phyloP scores from a whole-genome alignment of 225 moss, liverwort and hornwort genomes.

The Pseudisothecium myosuroides region DNA sequence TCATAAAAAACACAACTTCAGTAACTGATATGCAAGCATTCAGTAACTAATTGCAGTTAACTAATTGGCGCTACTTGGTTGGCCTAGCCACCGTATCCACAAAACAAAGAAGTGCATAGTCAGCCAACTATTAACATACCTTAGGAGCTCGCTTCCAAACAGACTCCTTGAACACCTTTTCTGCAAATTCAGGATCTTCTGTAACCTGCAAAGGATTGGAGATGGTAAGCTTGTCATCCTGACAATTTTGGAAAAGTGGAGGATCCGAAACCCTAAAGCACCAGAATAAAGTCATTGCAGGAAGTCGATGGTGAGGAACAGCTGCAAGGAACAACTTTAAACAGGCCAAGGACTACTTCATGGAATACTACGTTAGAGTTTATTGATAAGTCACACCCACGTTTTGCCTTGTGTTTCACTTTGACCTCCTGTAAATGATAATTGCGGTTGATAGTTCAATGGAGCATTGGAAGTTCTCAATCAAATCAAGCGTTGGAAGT shows the following conservation, averaged over 20 bases:
- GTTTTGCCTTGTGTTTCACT: neutral
- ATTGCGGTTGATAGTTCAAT: neutral
- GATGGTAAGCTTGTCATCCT: neutral
- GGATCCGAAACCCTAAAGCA: neutral
- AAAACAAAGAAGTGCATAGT: neutral
- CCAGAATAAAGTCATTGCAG: neutral
- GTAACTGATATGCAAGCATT: neutral
- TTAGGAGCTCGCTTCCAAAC: constrained; percentile 41
- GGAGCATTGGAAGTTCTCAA: neutral
- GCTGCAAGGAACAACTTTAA: neutral
- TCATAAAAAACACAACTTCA: neutral
- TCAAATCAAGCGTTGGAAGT: neutral
- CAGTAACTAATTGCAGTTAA: neutral
- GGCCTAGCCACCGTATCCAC: neutral
- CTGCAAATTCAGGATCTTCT: constrained; percentile 14
- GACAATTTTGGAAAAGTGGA: neutral
- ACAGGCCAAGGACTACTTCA: neutral
- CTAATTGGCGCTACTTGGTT: neutral
- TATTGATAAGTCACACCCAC: neutral
- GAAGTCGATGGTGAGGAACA: neutral
- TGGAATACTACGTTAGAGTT: neutral
- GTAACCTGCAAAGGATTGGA: neutral
- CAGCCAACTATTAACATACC: neutral
- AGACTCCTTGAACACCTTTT: neutral
- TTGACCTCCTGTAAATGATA: neutral